Evolutionary conservation across 805 yeast genomes (phyloP).

Genomic region (Vanderwaltozyma verrucispora): DNA sequence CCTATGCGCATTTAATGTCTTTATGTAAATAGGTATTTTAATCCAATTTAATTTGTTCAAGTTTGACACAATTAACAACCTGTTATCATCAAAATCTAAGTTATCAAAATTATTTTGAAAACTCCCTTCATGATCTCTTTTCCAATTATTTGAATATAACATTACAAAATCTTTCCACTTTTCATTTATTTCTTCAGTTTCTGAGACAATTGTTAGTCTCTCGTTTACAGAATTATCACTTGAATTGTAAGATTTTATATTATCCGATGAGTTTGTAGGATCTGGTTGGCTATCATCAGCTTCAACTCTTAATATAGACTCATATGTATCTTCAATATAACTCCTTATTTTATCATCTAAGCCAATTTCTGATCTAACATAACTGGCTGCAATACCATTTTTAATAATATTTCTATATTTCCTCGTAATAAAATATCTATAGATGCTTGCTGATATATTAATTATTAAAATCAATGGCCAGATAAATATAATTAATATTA

Average conservation of each 20-base stretch:
- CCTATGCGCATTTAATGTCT: constrained; percentile 74
- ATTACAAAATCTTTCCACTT: constrained; percentile 23
- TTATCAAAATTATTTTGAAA: constrained; percentile 10
- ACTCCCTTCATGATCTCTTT: constrained; percentile 5
- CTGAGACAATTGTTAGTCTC: constrained; percentile 7
- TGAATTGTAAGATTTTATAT: too few species aligned
- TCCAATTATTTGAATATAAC: constrained; percentile 15
- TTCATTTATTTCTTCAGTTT: constrained; percentile 3
- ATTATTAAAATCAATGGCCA: constrained; percentile 19
- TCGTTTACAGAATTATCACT: too few species aligned
- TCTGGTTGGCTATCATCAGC: too few species aligned
- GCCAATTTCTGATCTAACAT: constrained; percentile 16
- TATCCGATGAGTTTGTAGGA: too few species aligned
- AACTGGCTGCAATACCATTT: constrained; percentile 14
- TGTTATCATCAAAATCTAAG: constrained; percentile 30
- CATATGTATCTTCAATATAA: constrained; percentile 16
- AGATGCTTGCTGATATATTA: constrained; percentile 22
- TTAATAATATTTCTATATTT: constrained; percentile 17
- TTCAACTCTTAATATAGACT: constrained; percentile 12
- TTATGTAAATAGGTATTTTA: constrained; percentile 64
- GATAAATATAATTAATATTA: constrained; percentile 8
- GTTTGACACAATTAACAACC: constrained; percentile 36
- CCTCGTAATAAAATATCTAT: constrained; percentile 21
- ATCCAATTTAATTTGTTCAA: constrained; percentile 64
- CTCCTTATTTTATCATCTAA: constrained; percentile 18